These are phyloP conservation scores for Kwoniella dejecticola DNA, from an alignment of 768 basidiomycete genomes.

Conservation along the genomic window DNA sequence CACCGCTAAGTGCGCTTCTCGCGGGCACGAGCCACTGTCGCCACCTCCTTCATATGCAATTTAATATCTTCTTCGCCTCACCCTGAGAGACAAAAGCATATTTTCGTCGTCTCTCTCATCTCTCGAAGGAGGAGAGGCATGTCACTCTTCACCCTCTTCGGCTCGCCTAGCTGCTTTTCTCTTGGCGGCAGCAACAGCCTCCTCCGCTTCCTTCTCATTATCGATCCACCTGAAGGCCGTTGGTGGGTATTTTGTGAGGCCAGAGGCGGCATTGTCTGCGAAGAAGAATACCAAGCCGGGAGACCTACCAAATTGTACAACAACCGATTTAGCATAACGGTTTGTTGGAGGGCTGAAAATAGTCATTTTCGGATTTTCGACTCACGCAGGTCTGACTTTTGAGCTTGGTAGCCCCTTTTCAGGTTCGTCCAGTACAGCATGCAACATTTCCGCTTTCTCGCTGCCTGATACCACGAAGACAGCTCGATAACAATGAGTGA, in stretches of 20 bases:
- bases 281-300: conserved; percentile 95
- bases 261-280: conserved; percentile 79
- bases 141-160: conserved; percentile 20
- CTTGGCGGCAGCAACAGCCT: conserved; percentile 44
- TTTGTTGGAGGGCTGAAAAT: too few relatives aligned
- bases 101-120: too few relatives aligned
- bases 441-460: conserved; percentile 75
- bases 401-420: conserved; percentile 79
- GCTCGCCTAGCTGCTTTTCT: conserved; percentile 32
- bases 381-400: conserved; percentile 68
- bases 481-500: conserved; percentile 64
- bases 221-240: conserved; percentile 52
- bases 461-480: conserved; percentile 86
- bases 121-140: background rate
- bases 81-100: too few relatives aligned
- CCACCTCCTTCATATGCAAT: too few relatives aligned
- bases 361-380: background rate
- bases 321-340: too few relatives aligned
- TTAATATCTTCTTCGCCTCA: too few relatives aligned
- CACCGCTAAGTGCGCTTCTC: too few relatives aligned
- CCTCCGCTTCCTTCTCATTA: conserved; percentile 51
- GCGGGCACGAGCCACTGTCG: too few relatives aligned
- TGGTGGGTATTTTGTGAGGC: conserved; percentile 47
- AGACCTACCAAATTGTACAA: conserved; percentile 38
- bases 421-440: conserved; percentile 73